These are phyloP conservation scores for Kalaharituber pfeilii DNA, from an alignment of 2,329 filamentous ascomycete species.

Conservation along the genomic window DNA sequence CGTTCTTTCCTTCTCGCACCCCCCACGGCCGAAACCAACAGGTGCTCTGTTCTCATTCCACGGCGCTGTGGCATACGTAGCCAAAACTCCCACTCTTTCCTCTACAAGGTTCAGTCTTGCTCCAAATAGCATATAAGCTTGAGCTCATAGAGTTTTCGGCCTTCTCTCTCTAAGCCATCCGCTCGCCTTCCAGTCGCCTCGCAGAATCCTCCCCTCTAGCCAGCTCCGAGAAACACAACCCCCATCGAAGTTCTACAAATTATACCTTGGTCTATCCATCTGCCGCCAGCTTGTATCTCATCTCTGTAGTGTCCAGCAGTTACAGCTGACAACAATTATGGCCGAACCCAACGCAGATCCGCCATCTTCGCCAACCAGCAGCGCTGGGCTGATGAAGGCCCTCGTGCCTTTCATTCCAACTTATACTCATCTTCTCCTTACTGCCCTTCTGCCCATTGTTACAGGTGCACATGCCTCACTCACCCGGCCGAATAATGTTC, in stretches of 20 bases:
- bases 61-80: too few relatives aligned
- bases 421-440: conserved; percentile 16
- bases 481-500: conserved; percentile 17
- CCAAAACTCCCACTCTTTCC: too few relatives aligned
- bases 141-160: too few relatives aligned
- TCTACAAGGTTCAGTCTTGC: too few relatives aligned
- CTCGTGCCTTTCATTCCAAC: conserved; percentile 13
- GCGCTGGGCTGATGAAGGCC: not conserved
- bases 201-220: not conserved
- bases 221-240: not conserved
- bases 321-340: not conserved
- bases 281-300: too few relatives aligned
- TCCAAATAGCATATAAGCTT: too few relatives aligned
- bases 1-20: too few relatives aligned
- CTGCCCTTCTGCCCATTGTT: conserved; percentile 17
- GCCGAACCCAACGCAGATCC: not conserved
- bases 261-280: too few relatives aligned
- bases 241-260: not conserved
- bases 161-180: too few relatives aligned
- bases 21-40: too few relatives aligned
- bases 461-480: conserved; percentile 18
- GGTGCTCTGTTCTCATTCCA: too few relatives aligned
- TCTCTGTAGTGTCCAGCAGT: too few relatives aligned
- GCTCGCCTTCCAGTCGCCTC: not conserved
- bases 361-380: not conserved